Conservation (phyloP, 768 basidiomycete genomes). For the Suillus subluteus region DNA sequence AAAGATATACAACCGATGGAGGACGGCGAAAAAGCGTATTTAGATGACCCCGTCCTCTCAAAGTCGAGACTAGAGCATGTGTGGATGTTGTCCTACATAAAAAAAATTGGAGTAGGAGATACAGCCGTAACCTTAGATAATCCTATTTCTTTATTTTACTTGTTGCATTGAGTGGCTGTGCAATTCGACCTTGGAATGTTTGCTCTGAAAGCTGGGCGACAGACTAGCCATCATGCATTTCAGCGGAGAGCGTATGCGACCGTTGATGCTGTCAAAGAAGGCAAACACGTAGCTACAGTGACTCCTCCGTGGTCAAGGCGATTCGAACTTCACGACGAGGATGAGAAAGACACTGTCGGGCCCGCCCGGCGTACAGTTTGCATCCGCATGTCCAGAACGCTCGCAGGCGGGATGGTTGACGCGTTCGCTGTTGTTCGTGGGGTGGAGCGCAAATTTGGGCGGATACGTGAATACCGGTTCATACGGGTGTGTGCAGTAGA, state of each 20-base stretch:
- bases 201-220: slow-evolving; percentile 14
- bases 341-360: neutral
- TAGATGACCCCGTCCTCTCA: slow-evolving; percentile 66
- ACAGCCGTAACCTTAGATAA: slow-evolving; percentile 20
- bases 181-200: slow-evolving; percentile 18
- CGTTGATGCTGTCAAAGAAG: neutral
- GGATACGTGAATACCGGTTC: slow-evolving; percentile 39
- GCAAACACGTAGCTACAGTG: no score
- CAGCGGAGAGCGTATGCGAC: slow-evolving; percentile 10
- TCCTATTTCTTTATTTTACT: slow-evolving; percentile 17
- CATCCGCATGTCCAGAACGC: slow-evolving; percentile 42
- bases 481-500: slow-evolving; percentile 4
- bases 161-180: slow-evolving; percentile 20
- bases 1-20: slow-evolving; percentile 82
- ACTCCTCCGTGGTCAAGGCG: slow-evolving; percentile 9
- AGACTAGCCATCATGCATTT: slow-evolving; percentile 10
- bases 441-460: slow-evolving; percentile 58
- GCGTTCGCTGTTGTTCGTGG: slow-evolving; percentile 55
- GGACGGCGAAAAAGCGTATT: slow-evolving; percentile 42
- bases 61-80: slow-evolving; percentile 62
- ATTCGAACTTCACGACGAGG: neutral
- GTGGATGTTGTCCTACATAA: slow-evolving; percentile 6
- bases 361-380: slow-evolving; percentile 34
- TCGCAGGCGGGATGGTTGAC: slow-evolving; percentile 50
- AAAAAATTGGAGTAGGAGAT: neutral